Percentiles rank a stretch among this genome's conserved stretches.
Conservation (phyloP, 148 eudicot species). For the Cornus suecica region DNA sequence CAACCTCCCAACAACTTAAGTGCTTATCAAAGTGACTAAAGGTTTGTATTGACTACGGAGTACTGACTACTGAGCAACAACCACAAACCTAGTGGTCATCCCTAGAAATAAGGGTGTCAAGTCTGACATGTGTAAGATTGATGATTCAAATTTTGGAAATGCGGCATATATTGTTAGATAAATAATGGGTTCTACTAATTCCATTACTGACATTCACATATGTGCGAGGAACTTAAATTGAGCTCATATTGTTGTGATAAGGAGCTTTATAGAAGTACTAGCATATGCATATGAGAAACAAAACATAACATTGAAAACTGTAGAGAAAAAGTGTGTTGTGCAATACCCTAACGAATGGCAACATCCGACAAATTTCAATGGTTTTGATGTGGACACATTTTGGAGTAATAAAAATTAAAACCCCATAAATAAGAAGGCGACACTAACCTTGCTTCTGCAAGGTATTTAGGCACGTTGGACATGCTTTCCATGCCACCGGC, state of each 20-base stretch:
- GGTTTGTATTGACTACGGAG: not conserved
- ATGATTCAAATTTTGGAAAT: not conserved
- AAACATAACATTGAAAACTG: not conserved
- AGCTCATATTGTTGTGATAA: not conserved
- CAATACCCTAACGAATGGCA: not conserved
- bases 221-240: no score
- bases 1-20: not conserved
- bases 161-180: not conserved
- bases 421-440: not conserved
- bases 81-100: not conserved
- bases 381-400: not conserved
- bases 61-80: no score
- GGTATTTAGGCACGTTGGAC: slow-evolving; percentile 92
- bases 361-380: not conserved
- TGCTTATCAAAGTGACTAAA: not conserved
- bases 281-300: not conserved
- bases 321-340: no score
- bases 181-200: no score
- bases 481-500: slow-evolving; percentile 99
- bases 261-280: no score
- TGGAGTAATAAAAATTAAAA: not conserved
- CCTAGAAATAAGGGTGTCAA: not conserved
- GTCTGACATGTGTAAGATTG: not conserved
- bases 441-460: slow-evolving; percentile 82
- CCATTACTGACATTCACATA: no score